These are phyloP conservation scores for Lentithecium fluviatile DNA, from an alignment of 495 filamentous ascomycete species.

Conservation along the genomic window DNA sequence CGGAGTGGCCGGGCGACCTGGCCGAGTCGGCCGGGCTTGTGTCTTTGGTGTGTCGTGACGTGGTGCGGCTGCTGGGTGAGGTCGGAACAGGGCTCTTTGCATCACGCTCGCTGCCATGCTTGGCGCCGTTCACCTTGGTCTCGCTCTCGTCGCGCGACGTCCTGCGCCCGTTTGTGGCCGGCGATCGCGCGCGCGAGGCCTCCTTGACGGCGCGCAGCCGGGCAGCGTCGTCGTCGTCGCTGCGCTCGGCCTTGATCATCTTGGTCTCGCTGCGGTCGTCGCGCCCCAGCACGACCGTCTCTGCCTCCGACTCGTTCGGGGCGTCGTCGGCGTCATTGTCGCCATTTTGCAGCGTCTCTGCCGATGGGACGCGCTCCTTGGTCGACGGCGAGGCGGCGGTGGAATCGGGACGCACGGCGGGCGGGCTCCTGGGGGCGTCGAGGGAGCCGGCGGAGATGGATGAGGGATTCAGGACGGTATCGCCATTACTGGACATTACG, in stretches of 20 bases:
- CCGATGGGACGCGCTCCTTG: not conserved
- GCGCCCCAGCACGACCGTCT: slow-evolving; percentile 33
- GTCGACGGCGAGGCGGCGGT: slow-evolving; percentile 15
- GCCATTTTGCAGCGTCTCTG: slow-evolving; percentile 23
- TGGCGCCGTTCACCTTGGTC: slow-evolving; percentile 30
- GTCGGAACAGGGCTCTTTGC: slow-evolving; percentile 32
- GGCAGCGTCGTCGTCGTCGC: slow-evolving; percentile 24
- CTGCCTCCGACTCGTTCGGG: slow-evolving; percentile 36
- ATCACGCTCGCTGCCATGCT: slow-evolving; percentile 30
- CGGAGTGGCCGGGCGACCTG: slow-evolving; percentile 19
- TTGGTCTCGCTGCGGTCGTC: slow-evolving; percentile 6
- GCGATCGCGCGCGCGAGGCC: slow-evolving; percentile 13
- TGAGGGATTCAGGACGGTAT: slow-evolving; percentile 18
- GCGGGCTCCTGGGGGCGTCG: slow-evolving; percentile 13
- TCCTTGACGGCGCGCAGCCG: slow-evolving; percentile 11
- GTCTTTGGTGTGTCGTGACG: slow-evolving; percentile 28
- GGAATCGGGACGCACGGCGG: slow-evolving; percentile 6
- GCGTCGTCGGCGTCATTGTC: slow-evolving; percentile 23
- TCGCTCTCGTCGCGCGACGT: slow-evolving; percentile 14
- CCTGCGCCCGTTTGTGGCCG: slow-evolving; percentile 21
- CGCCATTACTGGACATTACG: slow-evolving; percentile 36
- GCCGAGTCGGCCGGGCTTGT: slow-evolving; percentile 28
- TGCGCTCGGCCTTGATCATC: slow-evolving; percentile 33
- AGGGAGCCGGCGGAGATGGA: slow-evolving; percentile 18
- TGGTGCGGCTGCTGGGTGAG: slow-evolving; percentile 29